Conservation (phyloP, 1,139 yeast genomes). For the Candida sp. region DNA sequence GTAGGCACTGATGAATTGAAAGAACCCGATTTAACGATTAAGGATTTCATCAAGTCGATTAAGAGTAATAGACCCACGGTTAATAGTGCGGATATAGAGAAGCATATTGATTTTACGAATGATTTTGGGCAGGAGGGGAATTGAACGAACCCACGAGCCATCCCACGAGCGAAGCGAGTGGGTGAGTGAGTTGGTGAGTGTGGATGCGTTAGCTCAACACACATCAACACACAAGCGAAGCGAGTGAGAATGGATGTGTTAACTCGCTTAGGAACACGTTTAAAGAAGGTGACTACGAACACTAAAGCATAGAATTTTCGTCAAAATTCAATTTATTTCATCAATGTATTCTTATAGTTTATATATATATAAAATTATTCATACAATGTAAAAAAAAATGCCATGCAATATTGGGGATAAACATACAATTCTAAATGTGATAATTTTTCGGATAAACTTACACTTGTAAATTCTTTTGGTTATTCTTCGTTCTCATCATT, state of each 20-base stretch:
- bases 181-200: too few species aligned
- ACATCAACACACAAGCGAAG: too few species aligned
- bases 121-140: conserved; percentile 99
- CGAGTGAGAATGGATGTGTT: too few species aligned
- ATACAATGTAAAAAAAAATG: background rate
- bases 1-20: conserved; percentile 83
- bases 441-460: background rate
- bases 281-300: conserved; percentile 33
- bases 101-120: conserved; percentile 83
- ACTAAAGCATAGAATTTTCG: background rate
- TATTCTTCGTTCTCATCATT: background rate
- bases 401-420: background rate
- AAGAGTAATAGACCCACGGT: conserved; percentile 95
- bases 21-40: conserved; percentile 87
- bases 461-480: background rate
- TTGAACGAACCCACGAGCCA: conserved; percentile 17
- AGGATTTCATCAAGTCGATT: conserved; percentile 91
- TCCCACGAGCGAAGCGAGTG: too few species aligned
- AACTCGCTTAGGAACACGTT: too few species aligned
- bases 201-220: too few species aligned
- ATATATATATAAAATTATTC: background rate
- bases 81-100: conserved; percentile 73
- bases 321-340: conserved; percentile 1
- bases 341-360: conserved; percentile 1
- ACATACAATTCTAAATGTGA: background rate